Base-by-base conservation (phyloP, 768 basidiomycete genomes). In the Auriculariales sp. region DNA sequence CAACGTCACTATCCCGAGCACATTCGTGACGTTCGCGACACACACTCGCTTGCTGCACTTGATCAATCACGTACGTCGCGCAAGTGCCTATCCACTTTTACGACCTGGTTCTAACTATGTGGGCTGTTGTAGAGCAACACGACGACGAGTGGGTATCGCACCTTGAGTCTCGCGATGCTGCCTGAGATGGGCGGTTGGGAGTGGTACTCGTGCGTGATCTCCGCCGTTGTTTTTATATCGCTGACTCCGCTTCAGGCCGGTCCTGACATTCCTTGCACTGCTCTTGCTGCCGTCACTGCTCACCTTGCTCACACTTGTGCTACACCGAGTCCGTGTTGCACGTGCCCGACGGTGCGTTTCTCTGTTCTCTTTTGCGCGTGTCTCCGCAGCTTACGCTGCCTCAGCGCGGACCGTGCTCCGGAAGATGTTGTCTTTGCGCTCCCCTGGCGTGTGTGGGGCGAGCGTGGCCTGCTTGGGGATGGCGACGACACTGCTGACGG, bases 231-330 rank as follows among this genome's bases (percentile, higher is more conserved):
- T 19, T 36, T 46, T 25, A 35, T 24, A 24, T 55, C 46, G 52
- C 46, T 34, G 27, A 30, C 15, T 22, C n/a, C 14, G n/a, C 42
- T 31, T 11, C 54, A 89, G 86, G 47, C 88, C 88, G 12, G 83
- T 90, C 54, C 71, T 91, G 50, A 90, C 88, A 9, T 88, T 91
- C 59, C 69, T 92, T 52, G 71, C 91, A 52, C 87, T 97, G 31
- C 73, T 97, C 48, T 75, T 97, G 53, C 79, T 97, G 15, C 94
- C 94, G 2, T 91, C 89, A 5, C 72, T 82, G 25, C 73, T 98
- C 54, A 92, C 93, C 1, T 83, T 95, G 59, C 65, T 88, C 53
- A 94, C 92, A 1, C 78, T 95, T 33, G 74, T 94, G 51, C 73
- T 95, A 14, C 92, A 95, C 58, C 88, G 92, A 34, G 68, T 94